These are phyloP conservation scores for Cyclostephanos invisitatus DNA, from an alignment of 108 stramenopile species.

Conservation along the genomic window DNA sequence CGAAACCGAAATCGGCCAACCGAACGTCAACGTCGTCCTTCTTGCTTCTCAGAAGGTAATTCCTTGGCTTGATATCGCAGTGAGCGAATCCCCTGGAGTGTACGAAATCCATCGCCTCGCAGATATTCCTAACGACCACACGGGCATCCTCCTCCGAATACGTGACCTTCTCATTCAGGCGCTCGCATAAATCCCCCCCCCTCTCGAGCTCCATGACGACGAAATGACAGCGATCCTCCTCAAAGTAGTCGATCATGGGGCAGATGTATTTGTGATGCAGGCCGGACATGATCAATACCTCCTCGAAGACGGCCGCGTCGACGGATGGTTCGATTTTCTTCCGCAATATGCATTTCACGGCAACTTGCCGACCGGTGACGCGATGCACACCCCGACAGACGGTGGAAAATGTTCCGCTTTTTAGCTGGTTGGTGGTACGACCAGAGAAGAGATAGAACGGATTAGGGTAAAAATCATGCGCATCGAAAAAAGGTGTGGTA, in stretches of 20 bases:
- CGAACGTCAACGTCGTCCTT: conserved; percentile 86
- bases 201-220: conserved; percentile 91
- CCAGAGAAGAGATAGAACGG: not conserved
- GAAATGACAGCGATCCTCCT: conserved; percentile 86
- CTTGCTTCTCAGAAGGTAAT: conserved; percentile 82
- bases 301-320: conserved; percentile 89
- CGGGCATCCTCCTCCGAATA: conserved; percentile 89
- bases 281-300: conserved; percentile 90
- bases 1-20: conserved; percentile 95
- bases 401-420: conserved; percentile 88
- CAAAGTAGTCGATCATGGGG: conserved; percentile 94
- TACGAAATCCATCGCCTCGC: conserved; percentile 82
- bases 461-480: not conserved
- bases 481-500: not conserved
- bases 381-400: conserved; percentile 88
- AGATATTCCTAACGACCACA: conserved; percentile 78
- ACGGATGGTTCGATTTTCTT: conserved; percentile 85
- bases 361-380: conserved; percentile 82
- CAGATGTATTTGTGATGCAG: conserved; percentile 91
- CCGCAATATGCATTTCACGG: conserved; percentile 88
- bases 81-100: conserved; percentile 82
- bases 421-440: conserved; percentile 51
- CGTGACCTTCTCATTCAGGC: conserved; percentile 85
- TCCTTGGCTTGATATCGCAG: conserved; percentile 94
- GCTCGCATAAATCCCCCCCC: conserved; percentile 94